Conservation (phyloP, 352 stramenopile species). For the Globisporangium heterothallicum region DNA sequence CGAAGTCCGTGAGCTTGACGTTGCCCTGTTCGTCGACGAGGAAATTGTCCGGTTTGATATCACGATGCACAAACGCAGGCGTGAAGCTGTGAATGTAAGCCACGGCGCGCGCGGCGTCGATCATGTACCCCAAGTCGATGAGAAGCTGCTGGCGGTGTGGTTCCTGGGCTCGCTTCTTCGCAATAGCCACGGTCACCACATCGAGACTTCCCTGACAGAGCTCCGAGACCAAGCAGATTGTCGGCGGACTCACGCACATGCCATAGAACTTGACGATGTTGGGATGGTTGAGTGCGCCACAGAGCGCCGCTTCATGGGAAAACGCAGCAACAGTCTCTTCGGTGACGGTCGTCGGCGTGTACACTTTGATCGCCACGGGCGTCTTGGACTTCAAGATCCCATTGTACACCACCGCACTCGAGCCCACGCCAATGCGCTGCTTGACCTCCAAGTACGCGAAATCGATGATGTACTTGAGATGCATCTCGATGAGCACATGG, state of each 20-base stretch:
- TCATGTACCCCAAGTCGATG: slow-evolving; percentile 33
- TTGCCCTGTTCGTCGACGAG: slow-evolving; percentile 22
- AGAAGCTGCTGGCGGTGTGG: slow-evolving; percentile 24
- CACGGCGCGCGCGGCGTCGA: slow-evolving; percentile 36
- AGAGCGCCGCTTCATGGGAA: slow-evolving; percentile 41
- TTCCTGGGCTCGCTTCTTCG: background rate
- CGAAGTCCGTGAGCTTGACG: slow-evolving; percentile 48
- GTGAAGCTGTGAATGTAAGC: slow-evolving; percentile 51
- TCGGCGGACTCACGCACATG: slow-evolving; percentile 47
- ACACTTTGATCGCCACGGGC: slow-evolving; percentile 54
- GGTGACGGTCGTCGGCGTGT: slow-evolving; percentile 42
- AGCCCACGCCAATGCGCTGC: slow-evolving; percentile 31
- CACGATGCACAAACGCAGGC: slow-evolving; percentile 40
- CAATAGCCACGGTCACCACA: slow-evolving; percentile 14
- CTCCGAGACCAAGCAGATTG: slow-evolving; percentile 49
- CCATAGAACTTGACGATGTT: slow-evolving; percentile 50
- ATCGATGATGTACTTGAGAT: slow-evolving; percentile 48
- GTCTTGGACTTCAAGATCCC: slow-evolving; percentile 28
- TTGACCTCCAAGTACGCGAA: slow-evolving; percentile 43
- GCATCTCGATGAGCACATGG: slow-evolving; percentile 39
- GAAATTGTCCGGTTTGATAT: slow-evolving; percentile 64
- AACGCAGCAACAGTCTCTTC: slow-evolving; percentile 39
- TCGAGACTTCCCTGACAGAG: slow-evolving; percentile 43
- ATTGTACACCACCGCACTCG: slow-evolving; percentile 39
- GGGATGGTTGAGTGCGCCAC: slow-evolving; percentile 29